Conservation (phyloP, 1,139 yeast genomes). For the Zygosaccharomyces sapae region DNA sequence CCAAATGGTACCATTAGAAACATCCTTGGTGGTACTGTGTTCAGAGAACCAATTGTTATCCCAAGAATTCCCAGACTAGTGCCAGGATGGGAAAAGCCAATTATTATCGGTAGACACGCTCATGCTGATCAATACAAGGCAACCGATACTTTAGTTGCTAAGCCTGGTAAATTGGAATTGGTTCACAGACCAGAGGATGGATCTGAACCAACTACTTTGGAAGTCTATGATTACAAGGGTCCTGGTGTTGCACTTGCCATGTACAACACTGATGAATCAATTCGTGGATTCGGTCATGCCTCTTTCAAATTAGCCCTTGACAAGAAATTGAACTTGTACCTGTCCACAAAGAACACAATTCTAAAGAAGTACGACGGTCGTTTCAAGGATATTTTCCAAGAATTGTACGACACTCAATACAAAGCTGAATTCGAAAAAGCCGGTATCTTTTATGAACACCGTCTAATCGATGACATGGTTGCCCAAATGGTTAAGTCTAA, state of each 20-base stretch:
- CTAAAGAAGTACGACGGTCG: slow-evolving; percentile 78
- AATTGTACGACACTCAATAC: slow-evolving; percentile 56
- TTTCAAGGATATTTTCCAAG: slow-evolving; percentile 75
- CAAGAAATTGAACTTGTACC: slow-evolving; percentile 60
- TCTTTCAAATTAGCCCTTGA: slow-evolving; percentile 70
- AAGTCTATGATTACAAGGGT: slow-evolving; percentile 58
- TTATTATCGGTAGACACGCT: slow-evolving; percentile 82
- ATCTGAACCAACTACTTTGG: slow-evolving; percentile 44
- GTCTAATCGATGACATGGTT: slow-evolving; percentile 83
- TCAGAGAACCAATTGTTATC: slow-evolving; percentile 77
- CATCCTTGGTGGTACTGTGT: slow-evolving; percentile 77
- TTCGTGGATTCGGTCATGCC: slow-evolving; percentile 70
- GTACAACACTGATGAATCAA: slow-evolving; percentile 83
- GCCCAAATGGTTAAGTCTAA: slow-evolving; percentile 83
- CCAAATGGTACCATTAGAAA: slow-evolving; percentile 85
- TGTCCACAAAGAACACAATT: slow-evolving; percentile 77
- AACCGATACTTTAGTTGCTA: slow-evolving; percentile 64
- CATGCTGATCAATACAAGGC: slow-evolving; percentile 84
- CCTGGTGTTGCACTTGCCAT: slow-evolving; percentile 72
- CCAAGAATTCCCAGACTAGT: slow-evolving; percentile 72
- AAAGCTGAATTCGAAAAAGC: slow-evolving; percentile 53
- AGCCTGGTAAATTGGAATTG: slow-evolving; percentile 64
- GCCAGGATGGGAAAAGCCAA: slow-evolving; percentile 77
- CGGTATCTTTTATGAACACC: slow-evolving; percentile 77
- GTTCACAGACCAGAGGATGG: slow-evolving; percentile 54